Evolutionary conservation across 75 land plant species (phyloP), one percentile per base, ranked within the genome.

Genomic region (Chamaecyparis obtusa): DNA sequence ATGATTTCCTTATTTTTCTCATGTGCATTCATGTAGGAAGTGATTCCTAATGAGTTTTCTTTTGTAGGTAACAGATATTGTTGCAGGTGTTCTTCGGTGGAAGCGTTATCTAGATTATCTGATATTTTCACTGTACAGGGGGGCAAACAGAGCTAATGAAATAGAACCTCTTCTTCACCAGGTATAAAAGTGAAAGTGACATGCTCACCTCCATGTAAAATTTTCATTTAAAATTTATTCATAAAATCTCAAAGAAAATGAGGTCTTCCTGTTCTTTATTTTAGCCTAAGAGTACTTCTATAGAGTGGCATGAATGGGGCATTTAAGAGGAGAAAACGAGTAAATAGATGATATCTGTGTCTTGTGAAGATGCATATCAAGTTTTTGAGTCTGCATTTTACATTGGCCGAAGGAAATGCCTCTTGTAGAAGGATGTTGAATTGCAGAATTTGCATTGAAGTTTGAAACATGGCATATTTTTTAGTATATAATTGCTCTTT

Each of bases 141-240:
- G 92, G 48, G 83, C 89, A 81, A 91, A 85, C 8, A 88, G 77
- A 27, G 92, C 92, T 91, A 89, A 89, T 17, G 88, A 87, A 43
- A 97, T 97, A 94, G 99, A 97, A 72, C 99, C 99, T 60, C 96
- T 97, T 78, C 94, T 97, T 24, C 84, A 94, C 60, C 99, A 97
- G 95, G 99, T 95, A 88, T 48, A 16, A 74, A 85, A 46, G 51
- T 56, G 32, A n/a, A 17, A 85, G 21, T 78, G 16, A 39, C 43
- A 41, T 78, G 2, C n/a, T 6, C 46, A 21, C 17, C n/a, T 39
- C 21, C 81, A 39, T 7, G 46, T 17, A 21, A 78, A 21, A 78
- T 78, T 3, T 64, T 8, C 69, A 64, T 24, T 64, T 64, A 64
- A 64, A 64, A 24, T 64, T 64, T 27, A 64, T 24, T 64, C 8